Conservation (phyloP, 139 green algal genomes). For the Haematococcus lacustris region DNA sequence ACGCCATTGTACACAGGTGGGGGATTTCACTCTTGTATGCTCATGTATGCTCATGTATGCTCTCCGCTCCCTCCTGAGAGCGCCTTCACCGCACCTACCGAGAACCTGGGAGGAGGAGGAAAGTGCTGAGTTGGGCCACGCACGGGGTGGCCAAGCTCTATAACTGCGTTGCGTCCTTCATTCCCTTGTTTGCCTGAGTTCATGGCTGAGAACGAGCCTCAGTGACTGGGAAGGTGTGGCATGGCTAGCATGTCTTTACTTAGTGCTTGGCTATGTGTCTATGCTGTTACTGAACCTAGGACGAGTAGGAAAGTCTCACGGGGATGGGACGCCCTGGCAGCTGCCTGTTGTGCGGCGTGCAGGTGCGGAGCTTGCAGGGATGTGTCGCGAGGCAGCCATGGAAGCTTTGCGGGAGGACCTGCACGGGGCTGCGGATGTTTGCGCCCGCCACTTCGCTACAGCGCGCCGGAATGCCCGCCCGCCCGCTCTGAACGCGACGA, state of each 20-base stretch:
- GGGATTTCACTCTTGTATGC: background rate
- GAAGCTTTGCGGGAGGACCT: conserved; percentile 70
- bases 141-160: background rate
- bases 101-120: too few relatives aligned
- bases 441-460: conserved; percentile 46
- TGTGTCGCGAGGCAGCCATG: conserved; percentile 79
- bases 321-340: background rate
- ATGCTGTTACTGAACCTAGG: background rate
- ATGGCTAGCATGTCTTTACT: background rate
- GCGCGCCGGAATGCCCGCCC: too few relatives aligned
- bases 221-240: background rate
- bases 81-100: too few relatives aligned
- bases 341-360: background rate
- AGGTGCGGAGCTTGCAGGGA: conserved; percentile 60
- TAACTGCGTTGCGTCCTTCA: background rate
- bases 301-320: background rate
- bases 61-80: background rate
- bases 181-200: background rate
- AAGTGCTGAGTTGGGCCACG: background rate
- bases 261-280: background rate
- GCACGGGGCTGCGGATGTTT: conserved; percentile 32
- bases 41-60: background rate
- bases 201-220: background rate
- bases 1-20: conserved; percentile 52
- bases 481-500: too few relatives aligned